Conservation (phyloP, 2,329 filamentous ascomycete genomes). For the Nemania diffusa region DNA sequence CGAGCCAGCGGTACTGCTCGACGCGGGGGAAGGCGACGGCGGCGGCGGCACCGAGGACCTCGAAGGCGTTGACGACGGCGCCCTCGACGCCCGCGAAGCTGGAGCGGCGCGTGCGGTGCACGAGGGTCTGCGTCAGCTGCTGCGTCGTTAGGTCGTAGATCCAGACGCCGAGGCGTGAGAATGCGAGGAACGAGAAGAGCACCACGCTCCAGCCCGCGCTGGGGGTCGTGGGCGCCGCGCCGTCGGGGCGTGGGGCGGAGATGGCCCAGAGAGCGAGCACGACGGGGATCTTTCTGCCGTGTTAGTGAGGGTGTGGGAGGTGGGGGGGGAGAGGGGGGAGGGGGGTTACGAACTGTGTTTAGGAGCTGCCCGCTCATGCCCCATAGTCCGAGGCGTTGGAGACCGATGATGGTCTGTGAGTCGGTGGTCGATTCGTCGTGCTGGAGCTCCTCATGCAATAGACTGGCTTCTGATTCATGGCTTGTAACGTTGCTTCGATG, state of each 20-base stretch:
- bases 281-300: constrained; percentile 50
- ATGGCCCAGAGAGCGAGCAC: constrained; percentile 51
- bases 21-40: constrained; percentile 52
- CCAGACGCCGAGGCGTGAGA: constrained; percentile 57
- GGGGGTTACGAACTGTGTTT: constrained; percentile 49
- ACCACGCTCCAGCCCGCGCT: constrained; percentile 47
- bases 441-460: constrained; percentile 16
- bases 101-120: constrained; percentile 49
- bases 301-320: neutral
- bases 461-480: constrained; percentile 38
- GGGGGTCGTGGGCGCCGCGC: constrained; percentile 22
- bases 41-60: constrained; percentile 52
- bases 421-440: constrained; percentile 30
- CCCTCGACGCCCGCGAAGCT: constrained; percentile 57
- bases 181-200: constrained; percentile 54
- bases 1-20: constrained; percentile 54
- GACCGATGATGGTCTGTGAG: constrained; percentile 46
- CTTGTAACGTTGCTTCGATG: constrained; percentile 36
- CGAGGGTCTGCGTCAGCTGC: constrained; percentile 56
- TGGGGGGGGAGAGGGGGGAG: neutral
- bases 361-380: constrained; percentile 55
- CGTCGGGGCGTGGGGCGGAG: constrained; percentile 34
- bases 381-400: constrained; percentile 55
- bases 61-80: constrained; percentile 53
- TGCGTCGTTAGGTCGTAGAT: constrained; percentile 57